Evolutionary conservation across 2,329 filamentous ascomycete species (phyloP), one percentile per base, ranked within the genome.

Genomic region (Colletotrichum echinochloae): DNA sequence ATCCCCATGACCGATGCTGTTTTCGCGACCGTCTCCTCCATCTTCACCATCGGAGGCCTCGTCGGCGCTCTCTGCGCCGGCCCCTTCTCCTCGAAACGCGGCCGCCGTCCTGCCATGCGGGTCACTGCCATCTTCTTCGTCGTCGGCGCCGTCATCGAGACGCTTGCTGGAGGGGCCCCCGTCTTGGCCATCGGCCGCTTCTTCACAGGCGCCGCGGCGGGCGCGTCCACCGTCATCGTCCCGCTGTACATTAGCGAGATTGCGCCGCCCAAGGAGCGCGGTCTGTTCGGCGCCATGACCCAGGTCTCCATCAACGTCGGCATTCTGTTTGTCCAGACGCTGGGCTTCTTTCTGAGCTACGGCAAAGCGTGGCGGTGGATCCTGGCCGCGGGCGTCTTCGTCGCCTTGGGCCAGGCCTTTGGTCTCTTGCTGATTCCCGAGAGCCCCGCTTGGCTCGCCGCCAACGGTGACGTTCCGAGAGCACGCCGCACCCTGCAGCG

Each of bases 161-260:
- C 94, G 0, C 76, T 95, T 9, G 89, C 95, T 0, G 83, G 86
- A 3, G 89, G 87, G 48, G 91, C 97, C 23, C 81, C 86, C 3
- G 78, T 92, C 37, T 85, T 99, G 81, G 88, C 89, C 0, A 72
- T 93, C 20, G 96, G 95, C 6, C 88, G 96, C 28, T 84, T 97
- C 28, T 78, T 98, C 18, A 91, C 93, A 11, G 96, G 96, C 14
- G 79, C 97, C 1, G 95, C 93, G 8, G 94, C 94, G 7, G 96
- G 96, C 28, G 94, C 94, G 2, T 90, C 94, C 1, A 95, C 96
- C 3, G 96, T 99, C 26, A 93, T 98, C 44, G 94, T 97, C 3
- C 96, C 96, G 0, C 89, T 99, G 26, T 99, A 97, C 83, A 94
- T 99, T 75, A 95, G 94, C 55, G 96, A 99, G 81, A 88, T 98